Percentiles rank a stretch among this genome's conserved stretches.
Conservation (phyloP, 768 basidiomycete species). For the Gymnopilus junonius region DNA sequence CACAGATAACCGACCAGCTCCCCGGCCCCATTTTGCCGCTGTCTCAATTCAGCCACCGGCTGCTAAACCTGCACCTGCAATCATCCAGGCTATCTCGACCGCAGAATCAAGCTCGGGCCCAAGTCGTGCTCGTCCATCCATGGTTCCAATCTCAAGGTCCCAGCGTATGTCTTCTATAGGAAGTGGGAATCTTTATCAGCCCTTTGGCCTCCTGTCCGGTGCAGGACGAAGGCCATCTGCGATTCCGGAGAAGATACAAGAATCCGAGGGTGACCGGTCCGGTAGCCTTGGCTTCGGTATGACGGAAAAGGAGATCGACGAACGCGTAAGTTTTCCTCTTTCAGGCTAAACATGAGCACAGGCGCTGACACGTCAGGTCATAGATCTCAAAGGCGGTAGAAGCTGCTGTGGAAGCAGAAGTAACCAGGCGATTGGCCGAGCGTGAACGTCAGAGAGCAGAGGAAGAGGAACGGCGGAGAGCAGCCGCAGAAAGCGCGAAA, state of each 20-base stretch:
- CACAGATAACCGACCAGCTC: constrained; percentile 60
- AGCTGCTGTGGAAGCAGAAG: constrained; percentile 75
- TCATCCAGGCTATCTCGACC: constrained; percentile 47
- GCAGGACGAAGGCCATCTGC: constrained; percentile 15
- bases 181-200: constrained; percentile 38
- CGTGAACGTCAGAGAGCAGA: constrained; percentile 46
- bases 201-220: constrained; percentile 37
- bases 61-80: constrained; percentile 47
- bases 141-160: constrained; percentile 41
- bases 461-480: constrained; percentile 37
- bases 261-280: constrained; percentile 34
- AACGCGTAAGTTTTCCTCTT: constrained; percentile 52
- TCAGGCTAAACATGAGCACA: not conserved
- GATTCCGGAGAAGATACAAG: constrained; percentile 32
- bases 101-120: constrained; percentile 31
- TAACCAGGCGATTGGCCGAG: constrained; percentile 65
- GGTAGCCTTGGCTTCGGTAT: constrained; percentile 44
- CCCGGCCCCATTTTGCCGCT: constrained; percentile 72
- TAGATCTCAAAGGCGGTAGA: constrained; percentile 79
- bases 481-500: constrained; percentile 33
- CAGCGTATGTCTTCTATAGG: constrained; percentile 41
- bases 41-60: constrained; percentile 47
- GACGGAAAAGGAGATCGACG: constrained; percentile 76
- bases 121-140: constrained; percentile 35
- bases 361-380: not conserved